A percentile compares a stretch with the other conserved stretches of the same genome.
Evolutionary conservation across 306 rosid genomes (phyloP).

Genomic region (Medicago lupulina): DNA sequence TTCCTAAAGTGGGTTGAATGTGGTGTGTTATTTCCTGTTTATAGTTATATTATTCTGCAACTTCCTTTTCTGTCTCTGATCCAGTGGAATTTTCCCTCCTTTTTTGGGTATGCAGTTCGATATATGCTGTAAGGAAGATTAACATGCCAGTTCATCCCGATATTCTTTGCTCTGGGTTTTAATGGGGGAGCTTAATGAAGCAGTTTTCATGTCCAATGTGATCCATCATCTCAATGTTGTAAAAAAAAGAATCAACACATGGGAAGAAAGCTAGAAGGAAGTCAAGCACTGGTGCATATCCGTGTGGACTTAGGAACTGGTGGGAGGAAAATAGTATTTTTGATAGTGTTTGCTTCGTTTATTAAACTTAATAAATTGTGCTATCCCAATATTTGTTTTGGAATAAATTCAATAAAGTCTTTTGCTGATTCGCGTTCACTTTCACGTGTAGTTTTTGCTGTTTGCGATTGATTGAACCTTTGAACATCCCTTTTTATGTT

Average conservation of each 20-base stretch:
- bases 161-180: slow-evolving; percentile 36
- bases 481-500: not conserved
- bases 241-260: slow-evolving; percentile 39
- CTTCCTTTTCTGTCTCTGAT: slow-evolving; percentile 17
- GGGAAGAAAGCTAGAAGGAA: slow-evolving; percentile 35
- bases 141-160: slow-evolving; percentile 31
- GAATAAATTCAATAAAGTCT: slow-evolving; percentile 40
- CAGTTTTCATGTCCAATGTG: slow-evolving; percentile 42
- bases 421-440: slow-evolving; percentile 20
- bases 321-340: slow-evolving; percentile 30
- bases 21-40: slow-evolving; percentile 13
- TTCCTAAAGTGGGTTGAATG: slow-evolving; percentile 14
- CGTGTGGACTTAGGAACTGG: slow-evolving; percentile 16
- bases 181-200: slow-evolving; percentile 41
- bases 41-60: slow-evolving; percentile 1
- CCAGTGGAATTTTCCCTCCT: not conserved
- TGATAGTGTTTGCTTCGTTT: slow-evolving; percentile 27
- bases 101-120: slow-evolving; percentile 38
- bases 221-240: slow-evolving; percentile 41
- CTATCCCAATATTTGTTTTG: slow-evolving; percentile 38
- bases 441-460: not conserved
- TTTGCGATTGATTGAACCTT: too few species aligned
- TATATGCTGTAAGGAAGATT: slow-evolving; percentile 38
- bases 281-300: slow-evolving; percentile 45
- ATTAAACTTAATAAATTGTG: slow-evolving; percentile 27